Evolutionary conservation across 139 green algal species (phyloP).

Genomic region (Chlorella sp.): DNA sequence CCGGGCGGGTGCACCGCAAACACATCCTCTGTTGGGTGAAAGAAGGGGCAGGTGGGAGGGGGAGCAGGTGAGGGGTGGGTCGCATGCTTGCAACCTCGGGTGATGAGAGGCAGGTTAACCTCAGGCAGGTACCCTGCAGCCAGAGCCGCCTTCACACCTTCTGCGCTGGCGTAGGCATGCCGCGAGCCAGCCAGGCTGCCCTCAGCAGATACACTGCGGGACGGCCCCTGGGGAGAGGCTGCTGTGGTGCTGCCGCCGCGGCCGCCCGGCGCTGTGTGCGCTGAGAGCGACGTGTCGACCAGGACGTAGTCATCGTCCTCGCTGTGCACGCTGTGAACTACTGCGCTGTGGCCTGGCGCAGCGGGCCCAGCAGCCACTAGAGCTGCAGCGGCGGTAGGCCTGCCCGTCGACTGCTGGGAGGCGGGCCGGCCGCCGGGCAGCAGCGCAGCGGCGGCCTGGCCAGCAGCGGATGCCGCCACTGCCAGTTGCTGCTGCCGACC

Average conservation of each 20-base stretch:
- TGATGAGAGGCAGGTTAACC: too few species aligned
- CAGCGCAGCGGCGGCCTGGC: neutral
- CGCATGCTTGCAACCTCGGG: too few species aligned
- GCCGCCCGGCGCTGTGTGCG: constrained; percentile 20
- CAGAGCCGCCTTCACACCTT: neutral
- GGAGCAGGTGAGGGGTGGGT: neutral
- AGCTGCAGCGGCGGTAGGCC: neutral
- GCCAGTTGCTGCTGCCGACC: neutral
- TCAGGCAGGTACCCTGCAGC: too few species aligned
- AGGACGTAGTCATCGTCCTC: constrained; percentile 34
- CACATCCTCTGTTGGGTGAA: neutral
- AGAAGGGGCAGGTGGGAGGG: neutral
- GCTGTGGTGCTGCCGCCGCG: neutral
- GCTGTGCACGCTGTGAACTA: neutral
- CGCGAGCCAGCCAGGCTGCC: constrained; percentile 2
- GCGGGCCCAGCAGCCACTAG: neutral
- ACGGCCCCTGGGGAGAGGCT: neutral
- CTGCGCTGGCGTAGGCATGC: neutral
- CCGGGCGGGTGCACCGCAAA: neutral
- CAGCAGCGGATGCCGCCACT: neutral
- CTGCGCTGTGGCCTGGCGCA: neutral
- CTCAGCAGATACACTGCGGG: constrained; percentile 3
- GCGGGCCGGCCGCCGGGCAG: neutral
- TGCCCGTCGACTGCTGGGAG: neutral
- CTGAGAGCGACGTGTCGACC: constrained; percentile 17